Evolutionary conservation across 306 rosid species (phyloP), one percentile per base, ranked within the genome.

Genomic region (Adenanthera pavonina): DNA sequence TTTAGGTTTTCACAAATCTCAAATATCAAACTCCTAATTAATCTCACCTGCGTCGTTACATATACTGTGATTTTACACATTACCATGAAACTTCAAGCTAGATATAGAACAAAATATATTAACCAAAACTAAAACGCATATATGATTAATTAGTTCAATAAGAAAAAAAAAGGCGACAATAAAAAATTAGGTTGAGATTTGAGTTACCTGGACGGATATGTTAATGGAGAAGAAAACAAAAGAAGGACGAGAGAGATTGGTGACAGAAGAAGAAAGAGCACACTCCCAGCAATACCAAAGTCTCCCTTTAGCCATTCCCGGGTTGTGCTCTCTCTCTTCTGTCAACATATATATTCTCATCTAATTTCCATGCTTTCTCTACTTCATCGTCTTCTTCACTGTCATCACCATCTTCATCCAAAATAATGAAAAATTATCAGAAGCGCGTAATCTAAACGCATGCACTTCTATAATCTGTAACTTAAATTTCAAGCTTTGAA

Each of bases 251-350:
- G 25, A 8, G 35, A 5, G 48, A 85, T 82, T 78, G 94, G 10
- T 92, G 97, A 85, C 94, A 87, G 94, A 86, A 88, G 94, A 90
- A 80, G 90, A 81, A 92, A 83, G 62, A 86, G 94, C 88, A 94
- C 98, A 92, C 89, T 91, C 93, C 96, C 93, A 88, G 79, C 93
- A 91, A 75, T 48, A 80, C 69, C 85, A 86, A 91, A 90, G 77
- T 53, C 84, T 76, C 0, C 11, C 81, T 86, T 85, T 72, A 1
- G 48, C 88, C 85, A 68, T 84, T 87, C 83, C 25, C 53, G 90
- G 98, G 87, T 86, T 92, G 93, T 91, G 97, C 97, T 85, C 92
- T 86, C 98, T 92, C 97, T 94, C 98, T 94, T 94, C 98, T 94
- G 97, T 94, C 98, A 94, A 90, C 98, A 88, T 76, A 59, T 56